Base-by-base conservation (phyloP, 1,139 yeast species). In the Arxiozyma slooffiae region DNA sequence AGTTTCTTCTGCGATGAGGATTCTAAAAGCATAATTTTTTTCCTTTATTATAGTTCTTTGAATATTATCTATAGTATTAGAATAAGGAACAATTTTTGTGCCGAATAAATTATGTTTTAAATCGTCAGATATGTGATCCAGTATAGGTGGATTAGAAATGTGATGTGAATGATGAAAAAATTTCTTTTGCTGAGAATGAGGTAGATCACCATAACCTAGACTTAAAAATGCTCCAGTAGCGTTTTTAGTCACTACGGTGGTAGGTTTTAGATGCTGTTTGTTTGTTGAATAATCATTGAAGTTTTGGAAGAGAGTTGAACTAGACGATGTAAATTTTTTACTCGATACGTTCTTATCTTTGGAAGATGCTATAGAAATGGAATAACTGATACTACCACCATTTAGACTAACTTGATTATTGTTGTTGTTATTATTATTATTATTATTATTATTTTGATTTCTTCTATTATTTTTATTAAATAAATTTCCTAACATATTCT, bases 1-100 rank as follows among this genome's bases (percentile, higher is more conserved):
- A 11, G 67, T 64, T 48, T 69, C 73, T 48, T 68, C 70, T 1
- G 69, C 64, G 1, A 71, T 55, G 2, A 69, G 26, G 17, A 69
- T 49, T 47, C 73, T 56, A 50, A 64, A 68, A 5, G 59, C 58
- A 44, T 60, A 56, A 9, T 55, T 49, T 7, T 55, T 47, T 21
- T 49, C 46, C 7, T 38, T 36, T 9, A 41, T 39, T 3, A 38
- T n/a, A 1, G 30, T 16, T 11, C 9, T 42, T 22, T 39, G 44
- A 20, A 8, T 38, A 39, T 37, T 43, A 16, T 41, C 49, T 14
- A 38, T 44, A n/a, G 48, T 44, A 14, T 44, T 52, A 6, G 51
- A 36, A 42, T 47, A 55, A 14, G 53, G 54, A 38, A 60, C 49
- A 38, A 42, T 54, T 48, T 56, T 62, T 5, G 63, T 50, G 0